Evolutionary conservation across 2,329 filamentous ascomycete species (phyloP), one percentile per base, ranked within the genome.

Genomic region (Thermothelomyces thermophilus): DNA sequence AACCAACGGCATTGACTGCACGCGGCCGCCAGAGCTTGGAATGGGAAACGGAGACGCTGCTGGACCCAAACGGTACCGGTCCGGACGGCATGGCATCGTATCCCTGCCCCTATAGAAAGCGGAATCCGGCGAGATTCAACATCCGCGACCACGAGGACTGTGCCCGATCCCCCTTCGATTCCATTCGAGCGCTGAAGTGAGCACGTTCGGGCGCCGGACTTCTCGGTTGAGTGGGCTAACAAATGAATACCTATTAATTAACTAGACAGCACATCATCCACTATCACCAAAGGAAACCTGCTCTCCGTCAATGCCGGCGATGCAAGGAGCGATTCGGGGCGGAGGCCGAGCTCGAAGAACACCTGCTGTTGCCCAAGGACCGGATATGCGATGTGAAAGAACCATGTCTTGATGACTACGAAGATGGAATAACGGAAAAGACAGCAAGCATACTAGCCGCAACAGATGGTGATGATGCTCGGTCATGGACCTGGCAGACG

Each of bases 81-180:
- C 10, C 33, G 5, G 36, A 46, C 8, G 24, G 39, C 14, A 19
- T 19, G 33, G 39, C 22, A 1, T 13, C 28, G n/a, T 60, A 59
- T 37, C 50, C 58, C 45, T 74, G 71, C 48, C 71, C 71, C 1
- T 74, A 68, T 35, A 63, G 71, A 28, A 72, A 71, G 56, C 63
- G 71, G 11, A 73, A 74, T 36, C 70, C 71, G 1, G 62, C 64
- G 30, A 66, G 70, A 1, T 74, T 73, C 56, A 73, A 74, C 31
- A 68, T 74, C 37, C 64, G 71, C 3, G 71, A 73, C 37, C 67
- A 73, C 33, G 67, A 73, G 44, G 64, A 63, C 17, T 74, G 71
- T 52, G 70, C 71, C 14, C 70, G 69, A 63, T 70, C 66, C 0
- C 69, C 69, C 28, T 73, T 73, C 33, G 63, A 63, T 6, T 70